These are phyloP conservation scores for Populus simonii DNA, from an alignment of 345 rosid species.

Conservation along the genomic window DNA sequence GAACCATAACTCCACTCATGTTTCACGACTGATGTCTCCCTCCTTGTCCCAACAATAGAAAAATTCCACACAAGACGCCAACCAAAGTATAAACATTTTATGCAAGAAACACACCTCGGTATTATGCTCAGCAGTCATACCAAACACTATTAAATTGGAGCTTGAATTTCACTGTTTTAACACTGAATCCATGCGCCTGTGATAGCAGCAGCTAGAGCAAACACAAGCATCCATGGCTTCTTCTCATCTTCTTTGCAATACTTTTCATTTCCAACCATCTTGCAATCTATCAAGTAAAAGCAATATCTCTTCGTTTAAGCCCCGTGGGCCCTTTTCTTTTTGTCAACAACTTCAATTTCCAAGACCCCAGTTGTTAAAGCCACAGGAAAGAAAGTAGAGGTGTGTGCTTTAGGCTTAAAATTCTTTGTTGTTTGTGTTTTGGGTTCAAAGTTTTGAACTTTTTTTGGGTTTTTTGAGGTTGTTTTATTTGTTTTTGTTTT, in stretches of 20 bases:
- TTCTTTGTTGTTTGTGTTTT: background rate
- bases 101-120: background rate
- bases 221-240: conserved; percentile 38
- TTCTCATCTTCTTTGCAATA: conserved; percentile 47
- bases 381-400: conserved; percentile 60
- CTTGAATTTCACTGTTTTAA: background rate
- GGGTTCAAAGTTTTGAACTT: background rate
- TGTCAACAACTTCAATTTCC: conserved; percentile 30
- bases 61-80: background rate
- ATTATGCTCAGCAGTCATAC: background rate
- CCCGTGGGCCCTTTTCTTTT: conserved; percentile 24
- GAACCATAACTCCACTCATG: no score
- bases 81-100: background rate
- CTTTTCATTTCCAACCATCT: conserved; percentile 25
- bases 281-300: conserved; percentile 29
- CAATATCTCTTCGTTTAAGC: conserved; percentile 18
- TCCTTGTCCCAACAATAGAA: background rate
- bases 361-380: conserved; percentile 43
- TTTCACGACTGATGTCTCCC: no score
- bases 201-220: background rate
- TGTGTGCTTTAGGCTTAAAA: conserved; percentile 4
- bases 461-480: background rate
- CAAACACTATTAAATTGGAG: background rate
- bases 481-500: background rate
- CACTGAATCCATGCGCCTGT: background rate